Evolutionary conservation across 2,329 filamentous ascomycete genomes (phyloP).

Genomic region (Alternaria sp.): DNA sequence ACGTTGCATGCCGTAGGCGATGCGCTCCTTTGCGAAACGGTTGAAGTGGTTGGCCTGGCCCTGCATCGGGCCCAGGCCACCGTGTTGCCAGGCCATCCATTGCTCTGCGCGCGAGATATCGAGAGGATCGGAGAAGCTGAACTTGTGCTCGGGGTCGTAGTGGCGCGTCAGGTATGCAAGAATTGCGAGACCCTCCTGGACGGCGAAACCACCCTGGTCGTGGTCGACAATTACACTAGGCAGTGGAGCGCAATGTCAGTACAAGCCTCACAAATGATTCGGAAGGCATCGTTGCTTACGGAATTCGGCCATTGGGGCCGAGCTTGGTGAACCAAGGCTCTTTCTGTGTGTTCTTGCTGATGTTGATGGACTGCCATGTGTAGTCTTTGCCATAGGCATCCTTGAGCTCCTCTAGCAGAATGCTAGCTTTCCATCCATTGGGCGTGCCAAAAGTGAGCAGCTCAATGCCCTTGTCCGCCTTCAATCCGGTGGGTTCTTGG

Average conservation of each 20-base stretch:
- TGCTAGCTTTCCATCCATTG: conserved; percentile 64
- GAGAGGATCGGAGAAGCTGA: conserved; percentile 58
- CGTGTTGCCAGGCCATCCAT: conserved; percentile 70
- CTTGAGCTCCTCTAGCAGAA: conserved; percentile 72
- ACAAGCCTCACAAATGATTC: neutral
- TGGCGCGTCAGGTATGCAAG: conserved; percentile 56
- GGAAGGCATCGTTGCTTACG: conserved; percentile 34
- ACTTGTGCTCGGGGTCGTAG: conserved; percentile 58
- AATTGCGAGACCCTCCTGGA: conserved; percentile 57
- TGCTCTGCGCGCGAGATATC: conserved; percentile 62
- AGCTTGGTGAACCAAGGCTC: conserved; percentile 71
- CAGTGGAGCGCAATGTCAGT: neutral
- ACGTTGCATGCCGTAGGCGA: conserved; percentile 56
- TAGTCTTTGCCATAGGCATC: conserved; percentile 70
- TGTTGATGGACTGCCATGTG: conserved; percentile 67
- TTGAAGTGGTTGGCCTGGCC: conserved; percentile 54
- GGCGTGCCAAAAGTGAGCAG: conserved; percentile 66
- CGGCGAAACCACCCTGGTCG: conserved; percentile 66
- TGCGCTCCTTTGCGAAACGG: conserved; percentile 55
- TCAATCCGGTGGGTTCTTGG: conserved; percentile 63
- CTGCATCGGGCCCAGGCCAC: conserved; percentile 56
- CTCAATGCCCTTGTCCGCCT: conserved; percentile 71
- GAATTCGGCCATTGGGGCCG: conserved; percentile 72
- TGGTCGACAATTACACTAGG: conserved; percentile 68
- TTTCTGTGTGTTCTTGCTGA: conserved; percentile 69